Conservation (phyloP, 106 monocot genomes). For the Dendrobium catenatum region DNA sequence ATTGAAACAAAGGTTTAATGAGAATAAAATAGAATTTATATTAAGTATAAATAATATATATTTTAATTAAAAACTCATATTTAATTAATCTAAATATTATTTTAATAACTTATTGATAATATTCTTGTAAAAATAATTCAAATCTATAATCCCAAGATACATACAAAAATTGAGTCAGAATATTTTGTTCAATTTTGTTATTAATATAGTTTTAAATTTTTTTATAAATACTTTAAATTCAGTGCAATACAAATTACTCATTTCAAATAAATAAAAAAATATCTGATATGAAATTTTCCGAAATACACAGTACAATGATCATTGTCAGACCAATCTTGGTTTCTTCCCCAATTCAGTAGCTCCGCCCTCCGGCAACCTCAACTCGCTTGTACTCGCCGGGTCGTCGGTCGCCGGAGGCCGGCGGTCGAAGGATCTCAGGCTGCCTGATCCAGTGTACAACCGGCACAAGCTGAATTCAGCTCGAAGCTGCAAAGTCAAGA, state of each 20-base stretch:
- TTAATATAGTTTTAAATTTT: too few relatives aligned
- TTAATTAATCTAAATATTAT: too few relatives aligned
- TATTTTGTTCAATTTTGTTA: too few relatives aligned
- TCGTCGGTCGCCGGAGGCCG: conserved; percentile 19
- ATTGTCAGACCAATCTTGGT: not conserved
- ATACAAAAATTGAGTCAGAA: too few relatives aligned
- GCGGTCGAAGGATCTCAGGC: conserved; percentile 48
- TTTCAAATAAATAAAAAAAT: not conserved
- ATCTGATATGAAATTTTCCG: not conserved
- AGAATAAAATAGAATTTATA: too few relatives aligned
- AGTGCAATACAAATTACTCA: not conserved
- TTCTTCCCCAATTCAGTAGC: not conserved
- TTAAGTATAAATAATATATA: too few relatives aligned
- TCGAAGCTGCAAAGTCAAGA: conserved; percentile 22
- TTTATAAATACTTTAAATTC: too few relatives aligned
- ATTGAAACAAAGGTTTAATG: too few relatives aligned
- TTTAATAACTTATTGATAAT: too few relatives aligned
- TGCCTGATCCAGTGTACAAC: conserved; percentile 40
- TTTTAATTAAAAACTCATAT: too few relatives aligned
- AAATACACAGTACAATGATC: not conserved
- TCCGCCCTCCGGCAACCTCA: not conserved
- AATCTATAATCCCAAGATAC: too few relatives aligned
- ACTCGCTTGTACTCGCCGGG: not conserved
- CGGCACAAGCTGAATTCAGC: conserved; percentile 75
- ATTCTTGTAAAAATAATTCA: too few relatives aligned